phyloP scores from a whole-genome alignment of 2,329 filamentous ascomycete genomes.

The Dactylellina drechsleri region DNA sequence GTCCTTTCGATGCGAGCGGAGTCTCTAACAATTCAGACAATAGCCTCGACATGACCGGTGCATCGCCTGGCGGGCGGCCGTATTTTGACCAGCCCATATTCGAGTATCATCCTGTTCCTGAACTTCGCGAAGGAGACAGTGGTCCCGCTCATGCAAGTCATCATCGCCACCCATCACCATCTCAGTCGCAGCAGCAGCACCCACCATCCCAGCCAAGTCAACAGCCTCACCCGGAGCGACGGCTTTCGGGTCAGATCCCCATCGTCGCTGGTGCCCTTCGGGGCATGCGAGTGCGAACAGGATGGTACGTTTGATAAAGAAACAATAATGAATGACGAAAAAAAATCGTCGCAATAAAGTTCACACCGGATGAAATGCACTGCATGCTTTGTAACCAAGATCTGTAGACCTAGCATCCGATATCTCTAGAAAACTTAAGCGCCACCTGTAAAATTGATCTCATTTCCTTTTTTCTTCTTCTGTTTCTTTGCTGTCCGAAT shows the following conservation, averaged over 20 bases:
- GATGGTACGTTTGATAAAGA: slow-evolving; percentile 38
- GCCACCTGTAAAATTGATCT: slow-evolving; percentile 27
- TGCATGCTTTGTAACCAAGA: slow-evolving; percentile 22
- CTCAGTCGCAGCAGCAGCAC: slow-evolving; percentile 38
- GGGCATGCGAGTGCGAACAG: slow-evolving; percentile 52
- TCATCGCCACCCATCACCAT: slow-evolving; percentile 47
- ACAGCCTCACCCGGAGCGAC: slow-evolving; percentile 47
- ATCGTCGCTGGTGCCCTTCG: slow-evolving; percentile 52
- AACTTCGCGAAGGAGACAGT: slow-evolving; percentile 49
- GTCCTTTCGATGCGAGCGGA: slow-evolving; percentile 54
- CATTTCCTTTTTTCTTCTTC: slow-evolving; percentile 4
- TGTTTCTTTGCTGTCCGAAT: neutral
- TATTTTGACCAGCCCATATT: slow-evolving; percentile 55
- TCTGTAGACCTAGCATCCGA: slow-evolving; percentile 26
- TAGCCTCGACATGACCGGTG: slow-evolving; percentile 53
- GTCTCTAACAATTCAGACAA: slow-evolving; percentile 49
- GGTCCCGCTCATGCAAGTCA: slow-evolving; percentile 44
- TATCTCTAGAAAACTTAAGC: slow-evolving; percentile 31
- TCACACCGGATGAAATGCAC: neutral
- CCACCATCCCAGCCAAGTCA: slow-evolving; percentile 28
- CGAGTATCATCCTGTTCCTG: slow-evolving; percentile 52
- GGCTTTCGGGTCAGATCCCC: slow-evolving; percentile 52
- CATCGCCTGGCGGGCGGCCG: slow-evolving; percentile 46
- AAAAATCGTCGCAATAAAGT: neutral
- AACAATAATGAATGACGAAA: slow-evolving; percentile 9